Percentiles rank a stretch among this genome's conserved stretches.
These are phyloP conservation scores for Colletotrichum liaoningense DNA, from an alignment of 2,329 filamentous ascomycete species.

Conservation along the genomic window DNA sequence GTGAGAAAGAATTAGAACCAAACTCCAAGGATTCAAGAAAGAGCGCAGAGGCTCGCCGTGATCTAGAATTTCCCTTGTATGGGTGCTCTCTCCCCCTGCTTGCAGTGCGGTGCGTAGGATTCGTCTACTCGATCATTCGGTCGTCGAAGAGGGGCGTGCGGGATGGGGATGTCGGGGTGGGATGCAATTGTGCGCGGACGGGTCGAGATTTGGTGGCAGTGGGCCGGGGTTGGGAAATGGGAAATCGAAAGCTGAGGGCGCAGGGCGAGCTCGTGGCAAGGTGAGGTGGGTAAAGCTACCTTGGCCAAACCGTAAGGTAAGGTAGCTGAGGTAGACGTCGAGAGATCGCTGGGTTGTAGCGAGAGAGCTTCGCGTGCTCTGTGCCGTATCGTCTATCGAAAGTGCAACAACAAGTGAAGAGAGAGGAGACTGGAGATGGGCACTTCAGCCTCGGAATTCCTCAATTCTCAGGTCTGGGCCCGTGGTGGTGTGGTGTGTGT, in stretches of 20 bases:
- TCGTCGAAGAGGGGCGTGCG: slow-evolving; percentile 5
- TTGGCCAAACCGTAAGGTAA: neutral
- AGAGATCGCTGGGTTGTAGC: neutral
- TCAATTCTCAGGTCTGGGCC: neutral
- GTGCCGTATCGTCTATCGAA: neutral
- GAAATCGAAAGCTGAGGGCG: neutral
- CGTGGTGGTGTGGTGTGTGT: neutral
- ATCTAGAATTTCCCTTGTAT: neutral
- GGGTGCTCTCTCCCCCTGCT: neutral
- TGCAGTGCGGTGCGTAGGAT: neutral
- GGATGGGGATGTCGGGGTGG: slow-evolving; percentile 20
- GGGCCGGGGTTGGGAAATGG: neutral
- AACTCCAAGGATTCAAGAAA: neutral
- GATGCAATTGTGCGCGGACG: slow-evolving; percentile 17
- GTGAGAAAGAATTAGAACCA: neutral
- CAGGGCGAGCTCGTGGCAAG: neutral
- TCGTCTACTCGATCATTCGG: slow-evolving; percentile 11
- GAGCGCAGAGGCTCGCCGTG: neutral
- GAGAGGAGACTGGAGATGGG: neutral
- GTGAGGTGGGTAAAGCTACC: neutral
- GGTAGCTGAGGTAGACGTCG: neutral
- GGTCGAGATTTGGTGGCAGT: slow-evolving; percentile 8
- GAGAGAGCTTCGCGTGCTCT: neutral
- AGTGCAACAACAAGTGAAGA: neutral
- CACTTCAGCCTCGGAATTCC: neutral